Percentiles rank a stretch among this genome's conserved stretches.
Evolutionary conservation across 225 moss, liverwort and hornwort genomes (phyloP).

Genomic region (Takakia lepidozioides): DNA sequence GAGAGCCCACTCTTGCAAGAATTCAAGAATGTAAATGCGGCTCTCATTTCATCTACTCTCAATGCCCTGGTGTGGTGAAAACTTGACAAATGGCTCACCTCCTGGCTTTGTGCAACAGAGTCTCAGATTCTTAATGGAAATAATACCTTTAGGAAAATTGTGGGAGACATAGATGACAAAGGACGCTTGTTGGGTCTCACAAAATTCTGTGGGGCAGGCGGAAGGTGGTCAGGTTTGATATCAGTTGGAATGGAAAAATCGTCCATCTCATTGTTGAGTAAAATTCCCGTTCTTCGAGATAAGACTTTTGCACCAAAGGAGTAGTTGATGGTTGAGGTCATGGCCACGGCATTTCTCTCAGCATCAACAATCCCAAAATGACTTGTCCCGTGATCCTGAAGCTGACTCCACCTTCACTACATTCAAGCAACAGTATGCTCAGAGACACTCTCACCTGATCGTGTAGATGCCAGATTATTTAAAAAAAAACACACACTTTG

Average conservation of each 20-base stretch:
- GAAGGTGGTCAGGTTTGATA: slow-evolving; percentile 19
- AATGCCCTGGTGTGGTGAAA: too few relatives aligned
- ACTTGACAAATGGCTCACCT: too few relatives aligned
- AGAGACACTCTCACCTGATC: too few relatives aligned
- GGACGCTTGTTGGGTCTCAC: slow-evolving; percentile 62
- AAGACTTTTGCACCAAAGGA: slow-evolving; percentile 55
- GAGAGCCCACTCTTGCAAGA: too few relatives aligned
- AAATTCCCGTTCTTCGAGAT: slow-evolving; percentile 53
- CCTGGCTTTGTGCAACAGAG: not conserved
- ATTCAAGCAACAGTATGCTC: too few relatives aligned
- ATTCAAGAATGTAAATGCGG: too few relatives aligned
- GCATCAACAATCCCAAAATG: slow-evolving; percentile 67
- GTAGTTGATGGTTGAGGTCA: slow-evolving; percentile 68
- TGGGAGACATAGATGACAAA: slow-evolving; percentile 77
- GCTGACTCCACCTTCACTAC: slow-evolving; percentile 42
- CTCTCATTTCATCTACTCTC: too few relatives aligned
- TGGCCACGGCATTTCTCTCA: slow-evolving; percentile 54
- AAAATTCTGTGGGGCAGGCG: slow-evolving; percentile 58
- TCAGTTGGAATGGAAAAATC: slow-evolving; percentile 57
- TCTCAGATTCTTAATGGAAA: not conserved
- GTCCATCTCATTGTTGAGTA: slow-evolving; percentile 84
- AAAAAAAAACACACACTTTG: too few relatives aligned
- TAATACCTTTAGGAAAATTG: slow-evolving; percentile 62
- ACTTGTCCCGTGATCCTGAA: slow-evolving; percentile 71
- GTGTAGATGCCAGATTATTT: too few relatives aligned